Percentiles rank a stretch among this genome's conserved stretches.
Evolutionary conservation across 257 asterid species (phyloP).

Genomic region (Nicotiana tomentosiformis): DNA sequence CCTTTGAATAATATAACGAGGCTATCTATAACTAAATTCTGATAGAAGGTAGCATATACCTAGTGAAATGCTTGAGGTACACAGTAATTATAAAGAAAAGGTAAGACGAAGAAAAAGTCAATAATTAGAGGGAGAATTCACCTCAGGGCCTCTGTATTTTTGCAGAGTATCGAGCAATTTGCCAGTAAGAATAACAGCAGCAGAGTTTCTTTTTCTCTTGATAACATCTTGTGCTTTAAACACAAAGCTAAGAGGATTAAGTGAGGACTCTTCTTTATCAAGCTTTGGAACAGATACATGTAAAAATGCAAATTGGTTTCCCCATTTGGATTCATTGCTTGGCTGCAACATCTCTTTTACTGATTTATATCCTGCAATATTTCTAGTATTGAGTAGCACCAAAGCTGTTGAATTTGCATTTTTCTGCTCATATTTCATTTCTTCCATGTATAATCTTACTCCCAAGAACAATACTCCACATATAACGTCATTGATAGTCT

Average conservation of each 20-base stretch:
- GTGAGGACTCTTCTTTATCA: not conserved
- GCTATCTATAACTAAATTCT: too few species aligned
- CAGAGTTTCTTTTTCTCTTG: constrained; percentile 46
- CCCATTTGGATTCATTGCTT: constrained; percentile 57
- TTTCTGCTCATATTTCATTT: constrained; percentile 17
- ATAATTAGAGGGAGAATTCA: not conserved
- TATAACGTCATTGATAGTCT: constrained; percentile 74
- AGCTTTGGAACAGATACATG: constrained; percentile 57
- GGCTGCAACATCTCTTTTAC: constrained; percentile 67
- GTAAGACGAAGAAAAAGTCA: too few species aligned
- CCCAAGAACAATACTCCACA: constrained; percentile 68
- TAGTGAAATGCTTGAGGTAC: too few species aligned
- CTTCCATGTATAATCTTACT: constrained; percentile 58
- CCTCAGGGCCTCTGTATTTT: constrained; percentile 67
- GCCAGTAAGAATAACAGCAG: constrained; percentile 53
- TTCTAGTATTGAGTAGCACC: constrained; percentile 72
- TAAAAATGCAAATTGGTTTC: constrained; percentile 75
- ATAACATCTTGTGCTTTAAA: constrained; percentile 38
- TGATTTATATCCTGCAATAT: constrained; percentile 57
- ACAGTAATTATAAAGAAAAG: too few species aligned
- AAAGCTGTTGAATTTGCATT: constrained; percentile 53
- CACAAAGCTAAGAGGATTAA: constrained; percentile 42
- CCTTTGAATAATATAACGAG: too few species aligned
- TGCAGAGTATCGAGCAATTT: constrained; percentile 42
- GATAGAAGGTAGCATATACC: too few species aligned